phyloP scores from a whole-genome alignment of 305 asterid species.

The Lippia alba region DNA sequence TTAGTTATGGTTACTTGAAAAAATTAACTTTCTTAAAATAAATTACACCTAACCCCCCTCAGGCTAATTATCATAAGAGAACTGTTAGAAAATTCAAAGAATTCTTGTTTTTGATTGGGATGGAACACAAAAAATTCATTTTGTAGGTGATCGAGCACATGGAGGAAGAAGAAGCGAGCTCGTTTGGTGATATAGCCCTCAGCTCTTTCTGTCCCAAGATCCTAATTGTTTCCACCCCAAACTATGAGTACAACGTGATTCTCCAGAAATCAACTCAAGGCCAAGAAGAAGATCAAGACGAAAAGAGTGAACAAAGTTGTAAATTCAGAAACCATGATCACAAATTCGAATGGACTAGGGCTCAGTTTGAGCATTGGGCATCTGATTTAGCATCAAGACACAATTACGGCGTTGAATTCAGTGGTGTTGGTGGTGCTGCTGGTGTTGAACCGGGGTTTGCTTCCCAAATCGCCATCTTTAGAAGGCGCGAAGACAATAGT shows the following conservation, averaged over 20 bases:
- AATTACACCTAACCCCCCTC: no score
- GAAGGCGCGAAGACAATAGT: constrained; percentile 46
- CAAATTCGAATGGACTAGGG: constrained; percentile 95
- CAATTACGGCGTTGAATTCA: constrained; percentile 66
- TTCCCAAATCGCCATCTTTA: constrained; percentile 89
- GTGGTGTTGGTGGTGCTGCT: constrained; percentile 84
- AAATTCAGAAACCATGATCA: constrained; percentile 94
- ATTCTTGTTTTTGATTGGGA: constrained; percentile 10
- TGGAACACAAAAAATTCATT: constrained; percentile 15
- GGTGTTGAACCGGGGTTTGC: constrained; percentile 90
- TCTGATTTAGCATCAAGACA: constrained; percentile 64
- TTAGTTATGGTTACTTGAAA: no score
- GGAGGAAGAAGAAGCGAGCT: constrained; percentile 86
- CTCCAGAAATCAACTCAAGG: constrained; percentile 70
- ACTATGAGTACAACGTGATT: constrained; percentile 86
- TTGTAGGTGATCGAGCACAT: constrained; percentile 90
- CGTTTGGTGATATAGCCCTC: constrained; percentile 79
- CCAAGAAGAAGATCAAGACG: constrained; percentile 74
- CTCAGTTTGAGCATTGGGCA: constrained; percentile 82
- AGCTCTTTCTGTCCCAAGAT: constrained; percentile 69
- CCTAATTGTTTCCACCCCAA: constrained; percentile 90
- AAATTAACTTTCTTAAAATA: no score
- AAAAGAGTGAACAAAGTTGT: constrained; percentile 55
- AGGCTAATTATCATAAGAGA: no score
- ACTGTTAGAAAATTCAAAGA: no score